A percentile compares a stretch with the other conserved stretches of the same genome.
Evolutionary conservation across 2,329 filamentous ascomycete species (phyloP).

Genomic region (Calonectria pteridis): DNA sequence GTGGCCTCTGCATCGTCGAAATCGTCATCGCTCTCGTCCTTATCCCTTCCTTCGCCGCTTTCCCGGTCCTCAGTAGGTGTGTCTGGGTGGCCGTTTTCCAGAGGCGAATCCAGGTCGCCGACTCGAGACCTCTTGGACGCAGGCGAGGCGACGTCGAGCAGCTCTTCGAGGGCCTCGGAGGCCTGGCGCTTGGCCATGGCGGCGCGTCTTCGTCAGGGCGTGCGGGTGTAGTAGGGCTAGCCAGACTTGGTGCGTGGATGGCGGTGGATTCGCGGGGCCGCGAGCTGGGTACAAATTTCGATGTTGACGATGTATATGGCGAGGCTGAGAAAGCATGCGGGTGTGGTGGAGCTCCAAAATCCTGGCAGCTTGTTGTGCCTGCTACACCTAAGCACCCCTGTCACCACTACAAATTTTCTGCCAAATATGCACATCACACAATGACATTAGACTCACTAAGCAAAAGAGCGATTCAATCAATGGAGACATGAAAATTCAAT

Average conservation of each 20-base stretch:
- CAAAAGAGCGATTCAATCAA: neutral
- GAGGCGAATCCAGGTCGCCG: constrained; percentile 58
- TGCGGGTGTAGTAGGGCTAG: neutral
- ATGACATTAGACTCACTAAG: neutral
- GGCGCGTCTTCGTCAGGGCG: neutral
- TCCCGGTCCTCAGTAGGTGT: constrained; percentile 47
- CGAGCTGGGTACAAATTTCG: constrained; percentile 11
- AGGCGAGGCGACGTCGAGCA: constrained; percentile 66
- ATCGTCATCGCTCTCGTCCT: constrained; percentile 50
- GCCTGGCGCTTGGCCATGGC: constrained; percentile 69
- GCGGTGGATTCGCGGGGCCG: constrained; percentile 3
- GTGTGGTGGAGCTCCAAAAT: constrained; percentile 26
- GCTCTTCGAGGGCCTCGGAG: constrained; percentile 70
- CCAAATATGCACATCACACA: neutral
- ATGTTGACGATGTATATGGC: constrained; percentile 10
- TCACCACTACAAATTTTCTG: neutral
- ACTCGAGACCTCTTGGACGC: constrained; percentile 70
- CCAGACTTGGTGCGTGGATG: neutral
- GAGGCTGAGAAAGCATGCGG: constrained; percentile 18
- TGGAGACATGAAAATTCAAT: neutral
- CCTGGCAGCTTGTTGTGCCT: constrained; percentile 7
- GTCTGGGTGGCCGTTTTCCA: constrained; percentile 49
- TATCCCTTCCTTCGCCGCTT: constrained; percentile 42
- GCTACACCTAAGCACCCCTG: constrained; percentile 1
- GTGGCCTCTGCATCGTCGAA: constrained; percentile 58